A percentile compares a stretch with the other conserved stretches of the same genome.
Conservation (phyloP, 2,329 filamentous ascomycete species). For the Lasiodiplodia gonubiensis region DNA sequence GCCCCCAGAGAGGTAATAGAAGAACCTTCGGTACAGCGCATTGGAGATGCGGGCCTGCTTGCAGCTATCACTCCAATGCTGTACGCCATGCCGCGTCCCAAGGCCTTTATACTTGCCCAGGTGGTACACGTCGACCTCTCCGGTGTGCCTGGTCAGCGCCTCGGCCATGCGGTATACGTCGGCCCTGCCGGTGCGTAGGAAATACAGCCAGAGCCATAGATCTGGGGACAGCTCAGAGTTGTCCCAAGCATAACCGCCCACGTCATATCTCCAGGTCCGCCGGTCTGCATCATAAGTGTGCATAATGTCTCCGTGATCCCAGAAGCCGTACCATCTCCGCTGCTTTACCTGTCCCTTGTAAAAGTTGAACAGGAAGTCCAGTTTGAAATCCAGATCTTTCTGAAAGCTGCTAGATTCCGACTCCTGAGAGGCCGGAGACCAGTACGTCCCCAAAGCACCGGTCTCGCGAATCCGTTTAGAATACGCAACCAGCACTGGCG, state of each 20-base stretch:
- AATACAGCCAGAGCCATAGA: constrained; percentile 67
- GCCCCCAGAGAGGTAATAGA: constrained; percentile 62
- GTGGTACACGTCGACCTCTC: constrained; percentile 69
- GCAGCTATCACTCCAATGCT: constrained; percentile 65
- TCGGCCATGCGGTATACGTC: constrained; percentile 66
- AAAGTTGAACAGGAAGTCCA: constrained; percentile 63
- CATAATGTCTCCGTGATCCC: constrained; percentile 67
- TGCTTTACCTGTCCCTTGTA: constrained; percentile 63
- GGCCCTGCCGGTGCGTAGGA: constrained; percentile 63
- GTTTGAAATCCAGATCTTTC: constrained; percentile 40
- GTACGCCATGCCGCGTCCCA: constrained; percentile 67
- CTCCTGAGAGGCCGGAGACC: constrained; percentile 30
- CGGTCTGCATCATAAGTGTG: constrained; percentile 66
- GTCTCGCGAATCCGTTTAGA: constrained; percentile 59
- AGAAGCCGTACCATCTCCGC: constrained; percentile 67
- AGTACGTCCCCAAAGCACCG: constrained; percentile 55
- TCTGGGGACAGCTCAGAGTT: constrained; percentile 69
- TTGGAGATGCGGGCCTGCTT: constrained; percentile 68
- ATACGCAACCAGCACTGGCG: constrained; percentile 58
- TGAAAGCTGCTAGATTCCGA: constrained; percentile 47
- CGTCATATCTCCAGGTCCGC: constrained; percentile 67
- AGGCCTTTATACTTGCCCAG: constrained; percentile 63
- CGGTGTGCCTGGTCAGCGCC: constrained; percentile 62
- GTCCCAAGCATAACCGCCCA: constrained; percentile 70
- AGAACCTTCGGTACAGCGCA: constrained; percentile 62